Percentiles rank a stretch among this genome's conserved stretches.
Conservation (phyloP, 2,329 filamentous ascomycete genomes). For the Pseudovirgaria hyperparasitica region DNA sequence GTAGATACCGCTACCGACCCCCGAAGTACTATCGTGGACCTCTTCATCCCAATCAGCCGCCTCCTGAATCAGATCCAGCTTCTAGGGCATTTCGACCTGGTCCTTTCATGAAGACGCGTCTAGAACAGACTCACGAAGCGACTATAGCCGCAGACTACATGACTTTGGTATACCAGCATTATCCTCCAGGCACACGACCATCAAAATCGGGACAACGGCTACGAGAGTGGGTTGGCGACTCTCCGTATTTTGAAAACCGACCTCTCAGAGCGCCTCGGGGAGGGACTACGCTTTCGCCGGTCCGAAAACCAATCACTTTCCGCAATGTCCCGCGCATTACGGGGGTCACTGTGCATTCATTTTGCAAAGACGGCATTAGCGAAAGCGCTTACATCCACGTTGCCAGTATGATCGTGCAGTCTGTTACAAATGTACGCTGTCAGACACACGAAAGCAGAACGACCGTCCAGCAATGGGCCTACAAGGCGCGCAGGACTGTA, state of each 20-base stretch:
- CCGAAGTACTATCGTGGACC: conserved; percentile 93
- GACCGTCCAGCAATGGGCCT: conserved; percentile 62
- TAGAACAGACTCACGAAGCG: conserved; percentile 80
- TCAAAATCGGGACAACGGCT: conserved; percentile 51
- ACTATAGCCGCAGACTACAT: conserved; percentile 81
- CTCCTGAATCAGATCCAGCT: conserved; percentile 70
- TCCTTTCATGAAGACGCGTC: conserved; percentile 75
- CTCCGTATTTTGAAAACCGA: conserved; percentile 88
- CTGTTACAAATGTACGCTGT: conserved; percentile 68
- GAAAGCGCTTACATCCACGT: conserved; percentile 69
- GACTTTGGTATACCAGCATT: conserved; percentile 78
- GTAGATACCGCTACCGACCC: conserved; percentile 85
- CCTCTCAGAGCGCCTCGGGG: conserved; percentile 76
- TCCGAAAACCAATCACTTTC: conserved; percentile 60
- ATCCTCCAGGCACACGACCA: conserved; percentile 59
- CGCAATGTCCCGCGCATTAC: conserved; percentile 73
- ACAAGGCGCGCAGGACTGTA: conserved; percentile 57
- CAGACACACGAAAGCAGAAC: conserved; percentile 55
- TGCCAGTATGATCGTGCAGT: conserved; percentile 70
- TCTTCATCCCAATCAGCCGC: conserved; percentile 83
- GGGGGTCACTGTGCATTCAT: conserved; percentile 67
- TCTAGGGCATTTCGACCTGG: conserved; percentile 84
- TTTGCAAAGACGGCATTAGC: conserved; percentile 53
- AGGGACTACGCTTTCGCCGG: conserved; percentile 53
- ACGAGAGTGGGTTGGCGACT: conserved; percentile 76